phyloP scores from a whole-genome alignment of 1,139 yeast species.

The Geotrichum restrictum region DNA sequence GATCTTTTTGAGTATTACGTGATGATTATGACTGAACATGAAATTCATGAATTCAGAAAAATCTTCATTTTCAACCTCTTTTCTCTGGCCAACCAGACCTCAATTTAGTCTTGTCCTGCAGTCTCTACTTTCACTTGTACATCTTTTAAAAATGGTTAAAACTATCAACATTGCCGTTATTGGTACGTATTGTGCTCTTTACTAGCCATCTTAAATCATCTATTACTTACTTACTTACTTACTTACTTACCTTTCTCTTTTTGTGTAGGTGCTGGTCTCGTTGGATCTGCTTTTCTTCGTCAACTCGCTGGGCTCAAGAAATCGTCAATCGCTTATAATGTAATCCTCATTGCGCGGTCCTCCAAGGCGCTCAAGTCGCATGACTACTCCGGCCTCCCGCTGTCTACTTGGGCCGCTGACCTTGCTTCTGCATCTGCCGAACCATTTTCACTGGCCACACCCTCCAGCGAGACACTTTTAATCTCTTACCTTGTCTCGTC shows the following conservation, averaged over 20 bases:
- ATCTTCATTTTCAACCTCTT: too few relatives aligned
- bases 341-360: conserved; percentile 75
- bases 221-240: background rate
- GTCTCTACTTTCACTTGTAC: too few relatives aligned
- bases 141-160: conserved; percentile 11
- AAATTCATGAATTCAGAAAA: too few relatives aligned
- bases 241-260: too few relatives aligned
- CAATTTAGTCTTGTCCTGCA: too few relatives aligned
- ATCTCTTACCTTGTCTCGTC: conserved; percentile 59
- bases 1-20: too few relatives aligned
- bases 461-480: conserved; percentile 42
- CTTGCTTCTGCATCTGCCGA: conserved; percentile 45
- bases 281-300: conserved; percentile 84
- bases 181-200: conserved; percentile 6
- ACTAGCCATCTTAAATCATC: background rate
- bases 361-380: conserved; percentile 61
- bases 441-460: conserved; percentile 51
- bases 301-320: conserved; percentile 54
- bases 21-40: too few relatives aligned
- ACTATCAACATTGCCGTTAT: conserved; percentile 16
- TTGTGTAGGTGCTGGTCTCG: conserved; percentile 74
- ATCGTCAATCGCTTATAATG: conserved; percentile 50
- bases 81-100: too few relatives aligned
- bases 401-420: conserved; percentile 50
- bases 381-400: conserved; percentile 68